Conservation (phyloP, 768 basidiomycete genomes). For the Collybia nuda region DNA sequence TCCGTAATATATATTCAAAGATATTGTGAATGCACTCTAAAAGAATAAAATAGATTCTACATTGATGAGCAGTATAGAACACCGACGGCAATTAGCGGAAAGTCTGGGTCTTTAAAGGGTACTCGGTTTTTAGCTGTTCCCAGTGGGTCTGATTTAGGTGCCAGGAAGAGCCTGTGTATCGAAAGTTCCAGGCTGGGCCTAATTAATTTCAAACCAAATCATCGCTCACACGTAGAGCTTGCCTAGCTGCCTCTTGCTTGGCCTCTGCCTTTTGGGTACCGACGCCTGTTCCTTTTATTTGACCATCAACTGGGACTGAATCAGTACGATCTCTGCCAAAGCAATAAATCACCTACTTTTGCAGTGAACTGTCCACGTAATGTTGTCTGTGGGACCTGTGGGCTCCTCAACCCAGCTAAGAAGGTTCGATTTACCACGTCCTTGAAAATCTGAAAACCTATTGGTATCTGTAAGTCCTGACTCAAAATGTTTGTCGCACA, state of each 20-base stretch:
- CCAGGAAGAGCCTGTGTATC: too few relatives aligned
- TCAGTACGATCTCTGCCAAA: constrained; percentile 6
- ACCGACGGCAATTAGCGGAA: too few relatives aligned
- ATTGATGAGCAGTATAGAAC: too few relatives aligned
- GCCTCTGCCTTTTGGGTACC: constrained; percentile 44
- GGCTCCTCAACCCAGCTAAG: constrained; percentile 40
- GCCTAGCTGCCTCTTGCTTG: constrained; percentile 45
- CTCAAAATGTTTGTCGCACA: neutral
- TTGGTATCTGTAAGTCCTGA: neutral
- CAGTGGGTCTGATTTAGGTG: too few relatives aligned
- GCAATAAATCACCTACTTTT: constrained; percentile 42
- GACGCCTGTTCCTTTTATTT: constrained; percentile 44
- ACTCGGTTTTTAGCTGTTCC: too few relatives aligned
- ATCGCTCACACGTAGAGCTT: constrained; percentile 37
- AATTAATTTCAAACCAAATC: neutral
- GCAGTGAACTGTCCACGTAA: constrained; percentile 54
- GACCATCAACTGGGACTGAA: constrained; percentile 39
- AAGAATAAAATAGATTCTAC: too few relatives aligned
- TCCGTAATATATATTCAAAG: too few relatives aligned
- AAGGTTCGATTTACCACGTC: constrained; percentile 18
- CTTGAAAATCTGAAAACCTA: constrained; percentile 26
- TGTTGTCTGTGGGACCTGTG: constrained; percentile 40
- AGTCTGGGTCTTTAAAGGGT: too few relatives aligned
- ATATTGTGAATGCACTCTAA: too few relatives aligned
- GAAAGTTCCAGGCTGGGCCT: too few relatives aligned